These are phyloP conservation scores for Gryganskiella cystojenkinii DNA, from an alignment of 192 early-diverging fungal species.

Conservation along the genomic window DNA sequence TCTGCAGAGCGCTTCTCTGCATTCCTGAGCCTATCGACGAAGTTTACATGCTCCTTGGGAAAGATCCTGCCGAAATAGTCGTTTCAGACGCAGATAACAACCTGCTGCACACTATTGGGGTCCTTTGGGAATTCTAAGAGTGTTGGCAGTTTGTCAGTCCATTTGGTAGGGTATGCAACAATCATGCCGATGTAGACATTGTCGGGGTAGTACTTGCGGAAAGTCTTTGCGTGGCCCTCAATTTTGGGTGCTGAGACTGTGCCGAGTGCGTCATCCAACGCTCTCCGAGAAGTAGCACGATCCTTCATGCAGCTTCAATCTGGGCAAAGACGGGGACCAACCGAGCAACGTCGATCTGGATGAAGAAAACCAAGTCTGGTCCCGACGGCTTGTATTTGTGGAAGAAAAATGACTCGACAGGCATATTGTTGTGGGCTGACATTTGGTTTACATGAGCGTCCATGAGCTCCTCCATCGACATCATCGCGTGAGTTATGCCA, in stretches of 20 bases:
- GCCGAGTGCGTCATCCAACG: too few relatives aligned
- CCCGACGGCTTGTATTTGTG: not conserved
- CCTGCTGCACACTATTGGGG: not conserved
- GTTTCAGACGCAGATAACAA: not conserved
- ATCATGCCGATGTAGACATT: slow-evolving; percentile 1
- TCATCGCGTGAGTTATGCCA: too few relatives aligned
- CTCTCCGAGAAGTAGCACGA: too few relatives aligned
- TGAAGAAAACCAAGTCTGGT: slow-evolving; percentile 1
- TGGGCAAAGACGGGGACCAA: slow-evolving; percentile 3
- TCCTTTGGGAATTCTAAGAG: not conserved
- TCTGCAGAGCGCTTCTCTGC: not conserved
- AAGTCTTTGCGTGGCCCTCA: not conserved
- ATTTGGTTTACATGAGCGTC: not conserved
- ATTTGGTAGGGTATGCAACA: not conserved
- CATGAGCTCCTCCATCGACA: not conserved
- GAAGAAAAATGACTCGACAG: not conserved
- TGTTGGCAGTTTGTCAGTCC: not conserved
- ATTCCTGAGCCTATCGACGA: slow-evolving; percentile 5
- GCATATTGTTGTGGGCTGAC: not conserved
- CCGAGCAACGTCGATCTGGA: slow-evolving; percentile 3
- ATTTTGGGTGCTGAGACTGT: not conserved
- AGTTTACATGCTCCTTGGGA: slow-evolving; percentile 1
- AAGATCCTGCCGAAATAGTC: slow-evolving; percentile 1
- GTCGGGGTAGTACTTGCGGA: not conserved
- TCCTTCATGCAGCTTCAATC: slow-evolving; percentile 15